Evolutionary conservation across 345 rosid genomes (phyloP), one percentile per base, ranked within the genome.

Genomic region (Pseudoturritis turrita): DNA sequence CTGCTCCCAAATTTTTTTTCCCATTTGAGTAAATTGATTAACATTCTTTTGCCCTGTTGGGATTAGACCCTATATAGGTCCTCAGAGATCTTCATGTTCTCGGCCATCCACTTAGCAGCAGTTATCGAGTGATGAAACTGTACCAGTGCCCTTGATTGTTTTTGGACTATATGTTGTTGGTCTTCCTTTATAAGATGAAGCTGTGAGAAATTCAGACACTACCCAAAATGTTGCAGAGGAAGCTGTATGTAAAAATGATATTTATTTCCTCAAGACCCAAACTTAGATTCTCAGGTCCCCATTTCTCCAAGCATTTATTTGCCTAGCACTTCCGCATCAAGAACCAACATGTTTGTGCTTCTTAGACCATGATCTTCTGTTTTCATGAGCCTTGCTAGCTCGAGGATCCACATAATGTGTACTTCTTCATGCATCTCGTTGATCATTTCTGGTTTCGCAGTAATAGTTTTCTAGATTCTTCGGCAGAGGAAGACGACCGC

Each of bases 261-360:
- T n/a, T n/a, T n/a, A 14, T 39, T 41, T 14, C 53, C 37, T 81
- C 82, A 29, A 93, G 91, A 68, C 89, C 92, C 6, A 75, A 83
- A 10, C 46, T 26, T 53, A 86, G 50, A 35, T 78, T 81, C 57
- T 83, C 77, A 3, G 33, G 46, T 59, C 88, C 90, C 81, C 83
- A 78, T 43, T 82, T 84, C 64, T 70, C 67, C 21, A 90, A 73
- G 81, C 94, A 86, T 45, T 83, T 78, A n/a, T n/a, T n/a, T n/a
- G n/a, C 96, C 92, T 22, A 90, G 74, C 37, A 85, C 85, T 39
- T 71, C 82, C 1, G 93, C 91, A 71, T 93, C 98, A 37, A 84
- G 22, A 62, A 88, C 26, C 7, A 92, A 87, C 96, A 93, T 88
- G 85, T 90, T 93, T 22, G 93, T 90, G 78, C 98, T 93, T 80